Evolutionary conservation across 441 rosid genomes (phyloP).

Genomic region (Pelargonium hybrid): DNA sequence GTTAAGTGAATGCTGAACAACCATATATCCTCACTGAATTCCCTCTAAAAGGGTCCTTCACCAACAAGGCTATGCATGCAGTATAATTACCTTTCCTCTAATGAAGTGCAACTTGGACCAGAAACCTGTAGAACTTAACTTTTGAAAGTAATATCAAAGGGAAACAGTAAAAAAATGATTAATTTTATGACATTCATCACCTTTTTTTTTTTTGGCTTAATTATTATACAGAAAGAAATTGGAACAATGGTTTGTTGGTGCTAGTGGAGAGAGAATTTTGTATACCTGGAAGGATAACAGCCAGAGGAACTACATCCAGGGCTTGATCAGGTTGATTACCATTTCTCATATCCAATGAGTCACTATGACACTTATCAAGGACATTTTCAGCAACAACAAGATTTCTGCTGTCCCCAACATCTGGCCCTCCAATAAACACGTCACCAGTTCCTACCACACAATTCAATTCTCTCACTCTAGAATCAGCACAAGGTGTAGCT

Average conservation of each 20-base stretch:
- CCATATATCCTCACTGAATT: too few species aligned
- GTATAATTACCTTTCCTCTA: too few species aligned
- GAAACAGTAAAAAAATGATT: too few species aligned
- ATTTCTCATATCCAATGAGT: background rate
- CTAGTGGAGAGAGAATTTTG: too few species aligned
- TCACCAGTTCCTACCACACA: background rate
- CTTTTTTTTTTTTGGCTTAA: too few species aligned
- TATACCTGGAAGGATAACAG: conserved; percentile 8
- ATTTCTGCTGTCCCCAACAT: background rate
- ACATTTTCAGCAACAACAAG: background rate
- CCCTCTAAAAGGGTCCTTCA: too few species aligned
- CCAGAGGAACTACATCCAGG: conserved; percentile 5
- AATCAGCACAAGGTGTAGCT: background rate
- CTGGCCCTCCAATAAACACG: background rate
- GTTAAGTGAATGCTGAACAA: too few species aligned
- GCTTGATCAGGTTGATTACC: background rate
- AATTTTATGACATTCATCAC: too few species aligned
- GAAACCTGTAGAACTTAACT: too few species aligned
- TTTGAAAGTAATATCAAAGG: too few species aligned
- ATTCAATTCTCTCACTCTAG: background rate
- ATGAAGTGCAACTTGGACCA: too few species aligned
- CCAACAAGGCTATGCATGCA: too few species aligned
- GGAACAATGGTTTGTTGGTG: background rate
- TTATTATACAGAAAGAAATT: background rate
- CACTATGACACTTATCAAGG: background rate